Conservation (phyloP, 129 eudicot genomes). For the Tagetes patula region DNA sequence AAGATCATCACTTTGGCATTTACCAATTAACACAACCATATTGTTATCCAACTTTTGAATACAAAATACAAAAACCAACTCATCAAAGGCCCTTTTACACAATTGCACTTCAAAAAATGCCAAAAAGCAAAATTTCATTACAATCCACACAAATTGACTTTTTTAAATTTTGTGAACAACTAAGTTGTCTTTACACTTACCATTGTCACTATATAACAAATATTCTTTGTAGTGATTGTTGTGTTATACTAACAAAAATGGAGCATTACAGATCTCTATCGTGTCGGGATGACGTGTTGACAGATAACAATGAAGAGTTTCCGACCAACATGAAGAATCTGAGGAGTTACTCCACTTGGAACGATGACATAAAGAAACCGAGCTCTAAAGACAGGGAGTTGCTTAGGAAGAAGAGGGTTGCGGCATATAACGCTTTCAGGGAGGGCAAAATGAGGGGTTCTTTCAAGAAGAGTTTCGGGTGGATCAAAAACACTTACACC, state of each 20-base stretch:
- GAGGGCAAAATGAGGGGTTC: conserved; percentile 80
- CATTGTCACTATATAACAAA: conserved; percentile 11
- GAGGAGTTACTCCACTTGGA: conserved; percentile 43
- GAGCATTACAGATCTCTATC: conserved; percentile 69
- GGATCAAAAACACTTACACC: conserved; percentile 59
- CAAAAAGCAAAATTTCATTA: conserved; percentile 17
- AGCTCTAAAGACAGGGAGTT: conserved; percentile 55
- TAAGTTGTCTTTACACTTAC: neutral
- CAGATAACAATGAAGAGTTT: conserved; percentile 27
- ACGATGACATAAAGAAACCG: conserved; percentile 6
- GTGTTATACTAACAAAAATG: conserved; percentile 29
- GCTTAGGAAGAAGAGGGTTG: conserved; percentile 80
- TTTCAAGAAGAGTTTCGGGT: conserved; percentile 77
- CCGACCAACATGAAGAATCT: conserved; percentile 58
- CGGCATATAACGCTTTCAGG: conserved; percentile 61
- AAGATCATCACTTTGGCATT: conserved; percentile 1
- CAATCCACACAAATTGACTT: neutral
- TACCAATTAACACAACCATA: conserved; percentile 12
- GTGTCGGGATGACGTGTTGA: conserved; percentile 41
- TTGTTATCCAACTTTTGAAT: conserved; percentile 24
- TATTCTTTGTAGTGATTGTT: neutral
- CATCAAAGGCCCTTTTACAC: conserved; percentile 20
- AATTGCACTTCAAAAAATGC: conserved; percentile 16
- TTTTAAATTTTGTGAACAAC: neutral
- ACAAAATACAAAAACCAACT: conserved; percentile 10